These are phyloP conservation scores for Glonium stellatum DNA, from an alignment of 495 filamentous ascomycete species.

Conservation along the genomic window DNA sequence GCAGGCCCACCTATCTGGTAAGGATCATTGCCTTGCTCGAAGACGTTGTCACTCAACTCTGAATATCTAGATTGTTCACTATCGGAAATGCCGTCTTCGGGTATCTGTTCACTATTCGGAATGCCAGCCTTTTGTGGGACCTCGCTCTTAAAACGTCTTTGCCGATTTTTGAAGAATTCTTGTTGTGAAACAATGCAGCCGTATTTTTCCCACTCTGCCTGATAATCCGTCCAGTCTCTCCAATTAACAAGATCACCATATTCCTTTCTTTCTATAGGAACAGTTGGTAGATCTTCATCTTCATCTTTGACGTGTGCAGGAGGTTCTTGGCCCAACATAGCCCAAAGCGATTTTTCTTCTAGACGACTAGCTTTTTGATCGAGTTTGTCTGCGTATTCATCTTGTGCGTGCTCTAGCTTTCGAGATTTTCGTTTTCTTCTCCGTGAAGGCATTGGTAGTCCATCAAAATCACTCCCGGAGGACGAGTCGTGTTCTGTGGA, in stretches of 20 bases:
- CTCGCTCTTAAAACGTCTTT: not conserved
- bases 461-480: constrained; percentile 12
- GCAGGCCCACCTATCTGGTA: too few relatives aligned
- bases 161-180: not conserved
- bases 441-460: not conserved
- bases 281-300: constrained; percentile 1
- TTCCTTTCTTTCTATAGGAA: constrained; percentile 9
- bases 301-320: not conserved
- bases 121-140: not conserved
- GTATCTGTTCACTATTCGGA: too few relatives aligned
- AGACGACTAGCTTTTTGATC: constrained; percentile 45
- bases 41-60: too few relatives aligned
- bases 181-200: not conserved
- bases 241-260: constrained; percentile 51
- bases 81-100: too few relatives aligned
- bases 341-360: constrained; percentile 55
- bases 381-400: constrained; percentile 47
- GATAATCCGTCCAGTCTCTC: constrained; percentile 22
- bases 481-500: not conserved
- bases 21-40: too few relatives aligned
- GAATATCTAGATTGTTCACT: too few relatives aligned
- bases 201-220: constrained; percentile 20
- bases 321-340: constrained; percentile 36
- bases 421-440: not conserved
- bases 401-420: constrained; percentile 35